Base-by-base conservation (phyloP, 805 yeast species). In the Danielia reshetovae region DNA sequence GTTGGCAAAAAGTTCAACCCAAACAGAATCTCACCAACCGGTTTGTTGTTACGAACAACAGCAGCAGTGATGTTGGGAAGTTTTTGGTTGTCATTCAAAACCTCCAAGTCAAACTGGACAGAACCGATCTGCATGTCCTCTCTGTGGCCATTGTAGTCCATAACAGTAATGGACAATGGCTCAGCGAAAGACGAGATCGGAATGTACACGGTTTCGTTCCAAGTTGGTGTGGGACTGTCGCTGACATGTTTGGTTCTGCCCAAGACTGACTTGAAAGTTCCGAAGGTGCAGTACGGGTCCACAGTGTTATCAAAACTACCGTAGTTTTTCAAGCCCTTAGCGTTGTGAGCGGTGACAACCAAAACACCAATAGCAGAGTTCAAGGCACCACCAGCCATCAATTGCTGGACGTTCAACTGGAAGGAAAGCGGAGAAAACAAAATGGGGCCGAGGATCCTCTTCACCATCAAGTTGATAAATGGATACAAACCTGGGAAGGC, bases 341-440 rank as follows among this genome's bases (percentile, higher is more conserved):
- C 96, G 28, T 74, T 65, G 48, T 79, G 77, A 24, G 83, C 68
- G 18, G 73, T 76, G 27, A 93, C 59, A 28, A 81, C 81, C 43
- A 93, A 62, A 21, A 93, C 85, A 63, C 99, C 99, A 48, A 87
- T 71, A 5, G 97, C 82, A 24, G 90, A 77, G 51, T 81, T 81
- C 35, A 77, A 59, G 29, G 90, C 81, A 40, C 79, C 75, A 52
- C 96, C 96, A 14, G 94, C 82, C 49, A 90, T 60, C 55, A 93
- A 66, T 63, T 88, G 96, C 55, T 94, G 95, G 29, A 93, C 74
- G 52, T 94, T 93, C 55, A 93, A 65, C 66, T 93, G 95, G 70
- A 89, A 85, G 3, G 96, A 87, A 45, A 93, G 80, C 10, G 99
- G 99, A 29, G 84, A 72, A 51, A 86, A 83, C 31, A 90, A 54